phyloP scores from a whole-genome alignment of 2,329 filamentous ascomycete species.

The Aspergillus unguis region DNA sequence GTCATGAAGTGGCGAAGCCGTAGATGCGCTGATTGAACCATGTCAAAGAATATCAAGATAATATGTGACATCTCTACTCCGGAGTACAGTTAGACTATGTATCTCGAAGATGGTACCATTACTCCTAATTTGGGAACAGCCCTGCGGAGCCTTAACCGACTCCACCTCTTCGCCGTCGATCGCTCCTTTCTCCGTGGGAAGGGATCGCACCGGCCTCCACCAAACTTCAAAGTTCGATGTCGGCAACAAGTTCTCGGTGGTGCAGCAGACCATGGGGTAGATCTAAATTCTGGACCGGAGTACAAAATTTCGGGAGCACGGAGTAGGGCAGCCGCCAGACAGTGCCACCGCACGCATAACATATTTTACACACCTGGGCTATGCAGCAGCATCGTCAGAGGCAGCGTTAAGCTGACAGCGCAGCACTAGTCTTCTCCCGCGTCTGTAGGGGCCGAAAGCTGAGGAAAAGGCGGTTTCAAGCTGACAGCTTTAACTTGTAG shows the following conservation, averaged over 20 bases:
- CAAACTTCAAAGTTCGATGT: background rate
- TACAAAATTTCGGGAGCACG: too few species aligned
- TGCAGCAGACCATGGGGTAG: background rate
- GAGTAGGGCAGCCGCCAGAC: too few species aligned
- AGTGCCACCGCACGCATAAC: too few species aligned
- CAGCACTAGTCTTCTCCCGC: background rate
- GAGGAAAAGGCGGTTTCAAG: background rate
- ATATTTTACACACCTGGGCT: too few species aligned
- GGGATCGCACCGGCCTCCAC: background rate
- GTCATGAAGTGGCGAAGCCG: background rate
- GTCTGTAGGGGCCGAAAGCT: too few species aligned
- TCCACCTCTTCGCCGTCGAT: slow-evolving; percentile 6
- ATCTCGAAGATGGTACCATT: background rate
- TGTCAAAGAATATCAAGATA: too few species aligned
- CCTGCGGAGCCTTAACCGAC: background rate
- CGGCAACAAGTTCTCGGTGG: background rate
- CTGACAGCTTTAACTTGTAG: slow-evolving; percentile 1
- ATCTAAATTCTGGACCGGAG: too few species aligned
- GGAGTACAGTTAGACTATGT: too few species aligned
- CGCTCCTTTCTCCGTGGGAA: background rate
- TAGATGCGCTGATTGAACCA: background rate
- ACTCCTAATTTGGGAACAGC: background rate
- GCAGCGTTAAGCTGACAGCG: background rate
- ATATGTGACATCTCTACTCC: too few species aligned
- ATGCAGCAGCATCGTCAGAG: background rate